phyloP scores from a whole-genome alignment of 108 stramenopile genomes.

The Aurantiochytrium sp. region DNA sequence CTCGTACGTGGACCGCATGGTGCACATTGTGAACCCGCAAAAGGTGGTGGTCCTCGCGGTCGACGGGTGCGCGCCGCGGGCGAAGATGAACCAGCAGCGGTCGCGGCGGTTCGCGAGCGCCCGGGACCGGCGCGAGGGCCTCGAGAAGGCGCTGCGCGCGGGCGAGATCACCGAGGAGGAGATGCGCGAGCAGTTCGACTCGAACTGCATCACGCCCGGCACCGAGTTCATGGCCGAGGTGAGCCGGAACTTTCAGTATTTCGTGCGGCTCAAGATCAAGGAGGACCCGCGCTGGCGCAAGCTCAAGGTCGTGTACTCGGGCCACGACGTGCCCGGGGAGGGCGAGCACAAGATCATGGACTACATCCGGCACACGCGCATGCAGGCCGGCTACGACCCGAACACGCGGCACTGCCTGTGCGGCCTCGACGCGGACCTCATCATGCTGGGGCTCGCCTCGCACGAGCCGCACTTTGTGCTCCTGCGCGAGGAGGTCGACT shows the following conservation, averaged over 20 bases:
- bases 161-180: slow-evolving; percentile 42
- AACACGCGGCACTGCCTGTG: slow-evolving; percentile 88
- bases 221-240: slow-evolving; percentile 93
- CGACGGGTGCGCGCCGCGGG: slow-evolving; percentile 96
- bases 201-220: slow-evolving; percentile 98
- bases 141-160: slow-evolving; percentile 66
- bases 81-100: slow-evolving; percentile 99
- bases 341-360: slow-evolving; percentile 99
- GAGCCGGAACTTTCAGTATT: slow-evolving; percentile 72
- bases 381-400: slow-evolving; percentile 64
- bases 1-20: slow-evolving; percentile 70
- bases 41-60: slow-evolving; percentile 88
- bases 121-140: slow-evolving; percentile 79
- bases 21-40: slow-evolving; percentile 81
- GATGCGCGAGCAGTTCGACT: slow-evolving; percentile 75
- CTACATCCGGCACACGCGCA: slow-evolving; percentile 77
- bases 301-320: slow-evolving; percentile 83
- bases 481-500: slow-evolving; percentile 90
- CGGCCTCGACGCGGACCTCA: slow-evolving; percentile 94
- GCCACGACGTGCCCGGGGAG: slow-evolving; percentile 92
- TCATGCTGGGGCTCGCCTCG: slow-evolving; percentile 95
- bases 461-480: slow-evolving; percentile 93
- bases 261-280: slow-evolving; percentile 78
- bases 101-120: slow-evolving; percentile 87
- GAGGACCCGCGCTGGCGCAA: slow-evolving; percentile 84